These are phyloP conservation scores for Spizellomyces sp. DNA, from an alignment of 192 early-diverging fungal genomes.

Conservation along the genomic window DNA sequence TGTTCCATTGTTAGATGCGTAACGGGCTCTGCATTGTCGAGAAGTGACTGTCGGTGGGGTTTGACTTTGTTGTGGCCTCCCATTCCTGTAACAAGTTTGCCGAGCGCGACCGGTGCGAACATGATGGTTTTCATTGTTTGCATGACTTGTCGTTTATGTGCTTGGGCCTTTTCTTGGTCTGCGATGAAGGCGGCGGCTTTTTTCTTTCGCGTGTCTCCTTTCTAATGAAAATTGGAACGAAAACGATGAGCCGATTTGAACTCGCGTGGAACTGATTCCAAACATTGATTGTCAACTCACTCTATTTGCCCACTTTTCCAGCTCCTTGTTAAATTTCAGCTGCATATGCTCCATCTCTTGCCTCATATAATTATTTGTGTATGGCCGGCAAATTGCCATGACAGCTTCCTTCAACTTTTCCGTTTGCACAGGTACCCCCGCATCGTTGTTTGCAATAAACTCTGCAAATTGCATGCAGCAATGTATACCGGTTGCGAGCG, in stretches of 20 bases:
- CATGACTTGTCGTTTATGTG: conserved; percentile 60
- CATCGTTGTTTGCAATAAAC: conserved; percentile 37
- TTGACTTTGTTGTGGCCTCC: conserved; percentile 19
- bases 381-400: conserved; percentile 62
- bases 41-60: conserved; percentile 23
- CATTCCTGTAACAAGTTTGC: conserved; percentile 30
- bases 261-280: background rate
- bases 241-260: too few relatives aligned
- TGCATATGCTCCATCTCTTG: conserved; percentile 67
- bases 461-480: conserved; percentile 65
- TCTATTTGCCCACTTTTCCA: conserved; percentile 72
- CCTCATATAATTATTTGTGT: conserved; percentile 68
- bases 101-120: conserved; percentile 55
- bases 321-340: conserved; percentile 55
- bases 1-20: conserved; percentile 1
- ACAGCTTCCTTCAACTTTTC: conserved; percentile 57
- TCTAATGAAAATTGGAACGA: conserved; percentile 1
- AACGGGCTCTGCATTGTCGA: conserved; percentile 38
- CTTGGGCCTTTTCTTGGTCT: conserved; percentile 50
- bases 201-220: conserved; percentile 22
- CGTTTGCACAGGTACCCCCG: conserved; percentile 50
- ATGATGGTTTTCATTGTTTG: conserved; percentile 55
- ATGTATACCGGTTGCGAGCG: conserved; percentile 61
- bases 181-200: conserved; percentile 40
- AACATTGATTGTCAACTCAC: conserved; percentile 37